Conservation (phyloP, 108 stramenopile species). For the Nitzschia putrida region DNA sequence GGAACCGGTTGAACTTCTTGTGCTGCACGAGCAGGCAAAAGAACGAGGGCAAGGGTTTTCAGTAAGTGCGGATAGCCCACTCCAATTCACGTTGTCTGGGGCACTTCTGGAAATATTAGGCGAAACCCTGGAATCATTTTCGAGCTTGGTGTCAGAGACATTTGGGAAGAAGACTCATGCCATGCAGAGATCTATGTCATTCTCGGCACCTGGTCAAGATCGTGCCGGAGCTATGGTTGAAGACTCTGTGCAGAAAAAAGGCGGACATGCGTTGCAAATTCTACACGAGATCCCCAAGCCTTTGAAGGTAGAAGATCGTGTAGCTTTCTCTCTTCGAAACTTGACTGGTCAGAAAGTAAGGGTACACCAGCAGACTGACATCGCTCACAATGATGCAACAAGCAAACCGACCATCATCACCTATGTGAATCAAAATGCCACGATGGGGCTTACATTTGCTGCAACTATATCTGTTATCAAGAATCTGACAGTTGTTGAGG, state of each 20-base stretch:
- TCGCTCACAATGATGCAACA: slow-evolving; percentile 27
- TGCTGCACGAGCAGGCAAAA: slow-evolving; percentile 65
- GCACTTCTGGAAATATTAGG: slow-evolving; percentile 81
- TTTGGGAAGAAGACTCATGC: slow-evolving; percentile 22
- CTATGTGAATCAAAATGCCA: slow-evolving; percentile 79
- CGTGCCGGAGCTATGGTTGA: slow-evolving; percentile 16
- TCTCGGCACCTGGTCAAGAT: neutral
- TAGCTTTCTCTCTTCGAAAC: slow-evolving; percentile 90
- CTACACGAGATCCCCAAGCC: slow-evolving; percentile 62
- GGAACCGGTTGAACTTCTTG: slow-evolving; percentile 76
- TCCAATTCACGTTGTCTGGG: slow-evolving; percentile 86
- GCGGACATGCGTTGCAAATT: slow-evolving; percentile 42
- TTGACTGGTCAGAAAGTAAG: slow-evolving; percentile 86
- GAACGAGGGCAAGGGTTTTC: slow-evolving; percentile 70
- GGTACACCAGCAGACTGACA: slow-evolving; percentile 63
- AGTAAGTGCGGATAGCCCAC: slow-evolving; percentile 65
- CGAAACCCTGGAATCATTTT: slow-evolving; percentile 66
- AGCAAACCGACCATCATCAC: slow-evolving; percentile 44
- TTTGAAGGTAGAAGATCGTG: slow-evolving; percentile 61
- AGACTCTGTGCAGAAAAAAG: slow-evolving; percentile 19
- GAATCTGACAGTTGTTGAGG: slow-evolving; percentile 82
- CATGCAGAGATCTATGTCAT: slow-evolving; percentile 11
- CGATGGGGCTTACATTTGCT: slow-evolving; percentile 74
- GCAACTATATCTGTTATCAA: slow-evolving; percentile 83
- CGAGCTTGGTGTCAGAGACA: slow-evolving; percentile 32